Percentiles rank a stretch among this genome's conserved stretches.
Evolutionary conservation across 495 filamentous ascomycete genomes (phyloP).

Genomic region (Aspergillus sparsus): DNA sequence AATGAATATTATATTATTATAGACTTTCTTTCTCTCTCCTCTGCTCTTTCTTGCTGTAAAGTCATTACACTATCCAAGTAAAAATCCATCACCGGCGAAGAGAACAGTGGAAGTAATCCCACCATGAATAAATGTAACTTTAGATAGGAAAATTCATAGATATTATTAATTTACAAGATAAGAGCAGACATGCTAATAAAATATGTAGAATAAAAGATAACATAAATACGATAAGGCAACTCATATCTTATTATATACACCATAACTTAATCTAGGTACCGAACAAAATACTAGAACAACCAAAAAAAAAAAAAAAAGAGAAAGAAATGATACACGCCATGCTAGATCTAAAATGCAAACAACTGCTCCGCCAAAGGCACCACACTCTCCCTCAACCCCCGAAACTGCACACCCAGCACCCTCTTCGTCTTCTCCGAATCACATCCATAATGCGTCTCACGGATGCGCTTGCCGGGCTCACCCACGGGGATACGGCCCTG

Average conservation of each 20-base stretch:
- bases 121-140: too few relatives aligned
- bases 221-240: too few relatives aligned
- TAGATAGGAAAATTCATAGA: background rate
- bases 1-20: too few relatives aligned
- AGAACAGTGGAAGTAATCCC: too few relatives aligned
- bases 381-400: constrained; percentile 24
- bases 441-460: constrained; percentile 31
- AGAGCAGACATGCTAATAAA: too few relatives aligned
- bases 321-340: background rate
- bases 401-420: constrained; percentile 24
- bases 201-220: too few relatives aligned
- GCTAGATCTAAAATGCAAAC: constrained; percentile 14
- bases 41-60: too few relatives aligned
- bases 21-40: too few relatives aligned
- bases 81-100: too few relatives aligned
- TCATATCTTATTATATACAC: too few relatives aligned
- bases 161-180: background rate
- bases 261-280: too few relatives aligned
- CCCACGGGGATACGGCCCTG: constrained; percentile 24
- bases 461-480: constrained; percentile 29
- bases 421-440: constrained; percentile 27
- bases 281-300: background rate
- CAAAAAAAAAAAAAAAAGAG: background rate
- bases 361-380: constrained; percentile 28
- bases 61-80: too few relatives aligned